Base-by-base conservation (phyloP, 163 green algal genomes). In the Scenedesmus sp. region DNA sequence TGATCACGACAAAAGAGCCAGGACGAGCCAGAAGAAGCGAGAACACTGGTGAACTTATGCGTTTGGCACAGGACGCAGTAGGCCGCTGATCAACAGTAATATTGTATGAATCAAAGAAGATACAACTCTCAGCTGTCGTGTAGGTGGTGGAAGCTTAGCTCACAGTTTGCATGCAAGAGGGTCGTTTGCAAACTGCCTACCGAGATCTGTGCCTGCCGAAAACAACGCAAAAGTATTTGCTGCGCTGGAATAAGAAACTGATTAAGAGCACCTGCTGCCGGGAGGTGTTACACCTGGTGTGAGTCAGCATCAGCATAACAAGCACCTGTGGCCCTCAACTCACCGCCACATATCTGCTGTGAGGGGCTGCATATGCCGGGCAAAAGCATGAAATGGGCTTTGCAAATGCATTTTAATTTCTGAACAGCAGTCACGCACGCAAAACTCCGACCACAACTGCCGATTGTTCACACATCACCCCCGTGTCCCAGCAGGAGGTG, bases 291-390 rank as follows among this genome's bases (percentile, higher is more conserved):
- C 70, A 79, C 46, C 23, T 15, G 1, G 4, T 52, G 23, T 79
- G 70, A 46, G 70, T 79, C 70, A 79, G 70, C 70, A 79, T 79
- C 70, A 79, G 70, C 70, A 79, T 79, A 79, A 79, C 70, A 79
- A 52, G 70, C 70, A 79, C 46, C 70, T 79, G 70, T 79, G 70
- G 70, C 46, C 70, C 23, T 79, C 23, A 52, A 79, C 23, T 23
- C 46, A 26, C 70, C 16, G 46, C 23, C 23, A 79, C 70, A 79
- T 23, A 23, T 4, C 23, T 52, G 1, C 1, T 3, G 5, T 15
- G 23, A 8, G 46, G 2, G 70, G 23, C 70, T 52, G 5, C 18
- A 46, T 18, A 77, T 8, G 8, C 4, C 20, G 12, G 4, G 18
- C 10, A 18, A 73, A 73, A 20, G 4, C 3, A 73, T 73, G 10